Evolutionary conservation across 805 yeast species (phyloP), one percentile per base, ranked within the genome.

Genomic region (Kluyveromyces dobzhanskii): DNA sequence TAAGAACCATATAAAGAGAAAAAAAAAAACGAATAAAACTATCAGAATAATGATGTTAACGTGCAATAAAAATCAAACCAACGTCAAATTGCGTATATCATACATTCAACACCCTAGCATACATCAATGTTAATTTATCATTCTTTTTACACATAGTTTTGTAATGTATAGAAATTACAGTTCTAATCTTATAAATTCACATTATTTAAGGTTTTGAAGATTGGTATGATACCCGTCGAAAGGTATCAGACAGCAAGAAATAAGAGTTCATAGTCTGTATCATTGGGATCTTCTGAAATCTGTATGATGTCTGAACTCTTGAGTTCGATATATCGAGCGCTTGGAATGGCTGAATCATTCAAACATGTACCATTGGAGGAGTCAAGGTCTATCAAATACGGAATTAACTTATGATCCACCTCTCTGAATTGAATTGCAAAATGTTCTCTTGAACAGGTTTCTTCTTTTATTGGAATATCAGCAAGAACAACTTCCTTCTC

Each of bases 321-420:
- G 25, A 72, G 46, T 45, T 70, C 71, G 10, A 72, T 56, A 44
- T 62, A 72, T 30, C 71, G 52, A 10, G 66, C 54, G 2, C 57
- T 41, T 9, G 73, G 72, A 1, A 71, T 45, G 21, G 47, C 55
- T 10, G 56, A 54, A 4, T 61, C 68, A 47, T 71, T 71, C 30
- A 72, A 42, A 6, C 49, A 45, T 1, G 77, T 71, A 0, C 75
- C 75, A 48, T 71, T 67, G 6, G 71, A 61, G 1, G 75, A 67
- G 17, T 69, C 70, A 25, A 72, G 48, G 44, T 72, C 76, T 29
- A 70, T 66, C 7, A 72, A 40, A 42, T 68, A 72, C 4, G 67
- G 66, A n/a, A 49, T 49, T 18, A 57, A 38, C 16, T 38, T 19
- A 16, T 37, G 46, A 4, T 45, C 36, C 11, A 45, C 44, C n/a